Base-by-base conservation (phyloP, 2,329 filamentous ascomycete genomes). In the Daldinia eschscholtzii region DNA sequence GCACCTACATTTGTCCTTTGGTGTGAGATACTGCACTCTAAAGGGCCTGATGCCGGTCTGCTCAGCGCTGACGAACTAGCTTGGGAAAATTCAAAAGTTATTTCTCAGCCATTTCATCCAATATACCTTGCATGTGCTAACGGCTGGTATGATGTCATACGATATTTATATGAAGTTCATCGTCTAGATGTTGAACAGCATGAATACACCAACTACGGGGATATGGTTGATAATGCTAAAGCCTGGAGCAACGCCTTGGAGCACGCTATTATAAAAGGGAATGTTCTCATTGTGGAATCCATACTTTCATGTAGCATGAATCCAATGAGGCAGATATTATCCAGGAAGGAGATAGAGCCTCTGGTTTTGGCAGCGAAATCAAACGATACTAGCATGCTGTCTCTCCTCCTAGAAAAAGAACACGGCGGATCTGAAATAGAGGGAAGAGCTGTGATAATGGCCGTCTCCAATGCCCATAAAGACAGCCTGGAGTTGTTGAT, bases 291-390 rank as follows among this genome's bases (percentile, higher is more conserved):
- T n/a, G 42, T 46, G 20, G 42, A 46, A 46, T 12, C 10, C 20
- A 46, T 46, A 18, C 42, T 46, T 46, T 46, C 42, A 12, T 46
- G 18, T 12, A 23, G 18, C 3, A 46, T 46, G 6, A 46, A 46
- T 46, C 42, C 42, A 12, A 46, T 46, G 42, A 46, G 10, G 18
- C 42, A 46, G 18, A 12, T 46, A 13, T 9, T 46, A 13, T 46
- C 42, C 7, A 46, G 18, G 12, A 46, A 23, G 18, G 20, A 46
- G 9, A 26, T 23, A 46, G 42, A 46, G 10, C 42, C 42, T 12
- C 23, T 46, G 42, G 42, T 46, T 13, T 46, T 46, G 18, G 42
- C 42, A 23, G 42, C 42, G 20, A 46, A 46, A 46, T 18, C 42
- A 13, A 9, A 23, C 18, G 42, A 46, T 46, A 46, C 42, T 12